A percentile compares a stretch with the other conserved stretches of the same genome.
phyloP scores from a whole-genome alignment of 1,284 basidiomycete species.

The Sporisorium reilianum region DNA sequence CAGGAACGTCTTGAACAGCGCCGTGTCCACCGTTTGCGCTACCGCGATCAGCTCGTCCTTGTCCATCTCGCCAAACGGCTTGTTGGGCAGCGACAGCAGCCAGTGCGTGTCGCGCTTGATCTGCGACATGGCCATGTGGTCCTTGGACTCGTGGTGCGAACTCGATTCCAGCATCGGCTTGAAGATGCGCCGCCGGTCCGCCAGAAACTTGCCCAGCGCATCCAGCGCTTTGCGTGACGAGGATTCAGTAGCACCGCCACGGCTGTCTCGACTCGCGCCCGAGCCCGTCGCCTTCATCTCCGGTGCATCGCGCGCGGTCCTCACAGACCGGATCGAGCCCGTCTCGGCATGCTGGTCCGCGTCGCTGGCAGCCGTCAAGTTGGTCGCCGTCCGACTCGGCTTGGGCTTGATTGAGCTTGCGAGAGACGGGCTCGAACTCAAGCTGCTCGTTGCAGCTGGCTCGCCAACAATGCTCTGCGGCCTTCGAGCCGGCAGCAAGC shows the following conservation, averaged over 20 bases:
- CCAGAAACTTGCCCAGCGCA: conserved; percentile 65
- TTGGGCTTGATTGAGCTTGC: conserved; percentile 29
- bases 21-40: conserved; percentile 94
- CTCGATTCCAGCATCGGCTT: conserved; percentile 57
- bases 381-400: conserved; percentile 19
- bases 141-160: conserved; percentile 42
- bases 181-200: conserved; percentile 66
- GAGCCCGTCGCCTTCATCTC: conserved; percentile 41
- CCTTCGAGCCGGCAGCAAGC: conserved; percentile 30
- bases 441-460: conserved; percentile 18
- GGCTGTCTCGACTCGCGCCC: conserved; percentile 28
- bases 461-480: conserved; percentile 52
- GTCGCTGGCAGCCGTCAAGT: conserved; percentile 13
- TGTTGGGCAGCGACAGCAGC: conserved; percentile 54
- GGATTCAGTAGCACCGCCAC: conserved; percentile 11
- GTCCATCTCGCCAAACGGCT: conserved; percentile 52
- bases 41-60: conserved; percentile 71
- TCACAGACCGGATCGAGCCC: conserved; percentile 44
- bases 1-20: conserved; percentile 92
- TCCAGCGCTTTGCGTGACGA: conserved; percentile 54
- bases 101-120: conserved; percentile 53
- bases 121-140: conserved; percentile 55
- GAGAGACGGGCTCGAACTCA: conserved; percentile 42
- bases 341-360: conserved; percentile 28
- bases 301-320: conserved; percentile 31